phyloP scores from a whole-genome alignment of 768 basidiomycete genomes.

The Xanthoconium stramineum region DNA sequence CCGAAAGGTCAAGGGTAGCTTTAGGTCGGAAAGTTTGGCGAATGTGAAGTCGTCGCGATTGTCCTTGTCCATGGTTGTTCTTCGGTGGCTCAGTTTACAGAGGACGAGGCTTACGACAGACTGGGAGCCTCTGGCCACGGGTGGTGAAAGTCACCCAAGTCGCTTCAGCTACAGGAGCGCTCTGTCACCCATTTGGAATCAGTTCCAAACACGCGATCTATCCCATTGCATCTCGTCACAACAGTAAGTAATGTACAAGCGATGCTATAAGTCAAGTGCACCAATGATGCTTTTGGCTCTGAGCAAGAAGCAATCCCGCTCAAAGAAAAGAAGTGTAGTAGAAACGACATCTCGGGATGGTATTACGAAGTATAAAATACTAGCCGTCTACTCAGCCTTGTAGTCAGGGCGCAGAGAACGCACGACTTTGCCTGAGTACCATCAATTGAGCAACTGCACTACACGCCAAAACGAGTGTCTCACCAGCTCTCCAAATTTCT shows the following conservation, averaged over 20 bases:
- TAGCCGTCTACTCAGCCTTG: conserved; percentile 52
- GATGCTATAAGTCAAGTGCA: conserved; percentile 18
- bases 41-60: conserved; percentile 89
- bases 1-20: conserved; percentile 81
- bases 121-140: background rate
- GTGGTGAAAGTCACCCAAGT: background rate
- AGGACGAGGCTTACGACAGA: background rate
- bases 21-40: conserved; percentile 85
- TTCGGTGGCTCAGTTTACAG: background rate
- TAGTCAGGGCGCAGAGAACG: conserved; percentile 84
- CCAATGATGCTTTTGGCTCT: conserved; percentile 24
- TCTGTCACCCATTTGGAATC: conserved; percentile 1
- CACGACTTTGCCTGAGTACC: conserved; percentile 71
- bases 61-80: conserved; percentile 49
- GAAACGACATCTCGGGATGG: conserved; percentile 2
- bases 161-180: background rate
- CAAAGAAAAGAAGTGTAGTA: conserved; percentile 3
- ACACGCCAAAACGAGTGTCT: conserved; percentile 19
- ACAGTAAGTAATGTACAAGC: conserved; percentile 18
- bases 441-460: conserved; percentile 5
- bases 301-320: conserved; percentile 12
- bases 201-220: background rate
- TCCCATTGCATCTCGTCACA: background rate
- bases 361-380: conserved; percentile 2
- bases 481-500: conserved; percentile 97